phyloP scores from a whole-genome alignment of 176 grass and related monocot genomes.

The Calamus simplicifolius region DNA sequence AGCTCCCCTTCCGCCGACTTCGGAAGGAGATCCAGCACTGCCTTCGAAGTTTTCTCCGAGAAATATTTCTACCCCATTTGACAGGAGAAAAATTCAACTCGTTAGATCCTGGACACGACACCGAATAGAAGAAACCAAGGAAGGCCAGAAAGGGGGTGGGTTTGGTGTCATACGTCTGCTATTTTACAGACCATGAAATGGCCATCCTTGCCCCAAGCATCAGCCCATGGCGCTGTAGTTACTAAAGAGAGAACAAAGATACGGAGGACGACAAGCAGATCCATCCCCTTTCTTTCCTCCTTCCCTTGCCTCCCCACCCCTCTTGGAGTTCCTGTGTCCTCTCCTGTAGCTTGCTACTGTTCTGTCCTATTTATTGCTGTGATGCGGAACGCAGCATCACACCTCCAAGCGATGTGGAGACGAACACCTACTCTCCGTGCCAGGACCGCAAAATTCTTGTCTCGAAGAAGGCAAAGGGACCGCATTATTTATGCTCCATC shows the following conservation, averaged over 20 bases:
- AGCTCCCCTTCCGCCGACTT: constrained; percentile 42
- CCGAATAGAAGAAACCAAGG: neutral
- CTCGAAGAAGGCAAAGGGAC: too few species aligned
- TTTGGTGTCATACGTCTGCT: constrained; percentile 30
- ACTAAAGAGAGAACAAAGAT: constrained; percentile 12
- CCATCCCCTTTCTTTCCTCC: neutral
- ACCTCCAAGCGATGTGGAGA: too few species aligned
- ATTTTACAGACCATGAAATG: constrained; percentile 81
- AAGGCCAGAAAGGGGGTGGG: neutral
- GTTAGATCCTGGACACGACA: neutral
- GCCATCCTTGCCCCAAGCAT: constrained; percentile 56
- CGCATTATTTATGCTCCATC: too few species aligned
- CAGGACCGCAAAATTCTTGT: too few species aligned
- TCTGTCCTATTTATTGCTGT: too few species aligned
- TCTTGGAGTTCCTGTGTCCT: too few species aligned
- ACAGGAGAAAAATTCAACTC: neutral
- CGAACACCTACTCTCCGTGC: too few species aligned
- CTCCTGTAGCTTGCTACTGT: too few species aligned
- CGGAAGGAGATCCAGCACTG: constrained; percentile 41
- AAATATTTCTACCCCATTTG: constrained; percentile 34
- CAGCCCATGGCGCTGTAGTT: constrained; percentile 15
- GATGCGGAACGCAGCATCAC: too few species aligned
- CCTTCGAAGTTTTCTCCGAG: constrained; percentile 27
- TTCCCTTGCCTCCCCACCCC: neutral
- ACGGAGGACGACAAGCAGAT: neutral